Evolutionary conservation across 129 eudicot genomes (phyloP).

Genomic region (Kitagawia praeruptora): DNA sequence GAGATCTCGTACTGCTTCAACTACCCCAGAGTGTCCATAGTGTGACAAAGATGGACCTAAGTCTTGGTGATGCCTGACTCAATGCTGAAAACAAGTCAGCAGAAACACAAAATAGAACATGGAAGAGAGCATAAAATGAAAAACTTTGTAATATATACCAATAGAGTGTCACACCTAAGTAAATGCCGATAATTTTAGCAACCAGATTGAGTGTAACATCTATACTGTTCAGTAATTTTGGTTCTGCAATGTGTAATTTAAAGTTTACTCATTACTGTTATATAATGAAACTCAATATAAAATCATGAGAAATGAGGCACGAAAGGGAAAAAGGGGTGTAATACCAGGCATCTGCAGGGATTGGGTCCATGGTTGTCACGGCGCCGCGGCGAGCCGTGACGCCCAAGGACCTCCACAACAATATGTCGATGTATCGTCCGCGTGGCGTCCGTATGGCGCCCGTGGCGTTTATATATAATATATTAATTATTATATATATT

Average conservation of each 20-base stretch:
- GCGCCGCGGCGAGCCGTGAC: no score
- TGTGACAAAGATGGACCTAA: conserved; percentile 28
- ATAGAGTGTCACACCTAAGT: conserved; percentile 15
- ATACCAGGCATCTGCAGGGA: background rate
- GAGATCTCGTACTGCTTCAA: conserved; percentile 55
- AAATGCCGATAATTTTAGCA: conserved; percentile 24
- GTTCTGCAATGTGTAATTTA: background rate
- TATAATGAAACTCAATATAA: no score
- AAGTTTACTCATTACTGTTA: no score
- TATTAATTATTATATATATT: no score
- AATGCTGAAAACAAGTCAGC: conserved; percentile 42
- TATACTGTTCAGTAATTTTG: no score
- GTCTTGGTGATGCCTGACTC: conserved; percentile 22
- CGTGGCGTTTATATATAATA: no score
- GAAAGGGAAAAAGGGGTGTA: background rate
- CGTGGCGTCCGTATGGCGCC: no score
- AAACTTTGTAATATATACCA: background rate
- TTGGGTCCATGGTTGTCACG: no score
- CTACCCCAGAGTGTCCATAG: conserved; percentile 71
- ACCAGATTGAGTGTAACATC: background rate
- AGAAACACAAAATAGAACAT: conserved; percentile 18
- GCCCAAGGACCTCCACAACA: no score
- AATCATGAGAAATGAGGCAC: background rate
- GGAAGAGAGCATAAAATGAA: background rate
- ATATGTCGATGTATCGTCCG: no score